Base-by-base conservation (phyloP, 306 rosid genomes). In the Castanospermum australe region DNA sequence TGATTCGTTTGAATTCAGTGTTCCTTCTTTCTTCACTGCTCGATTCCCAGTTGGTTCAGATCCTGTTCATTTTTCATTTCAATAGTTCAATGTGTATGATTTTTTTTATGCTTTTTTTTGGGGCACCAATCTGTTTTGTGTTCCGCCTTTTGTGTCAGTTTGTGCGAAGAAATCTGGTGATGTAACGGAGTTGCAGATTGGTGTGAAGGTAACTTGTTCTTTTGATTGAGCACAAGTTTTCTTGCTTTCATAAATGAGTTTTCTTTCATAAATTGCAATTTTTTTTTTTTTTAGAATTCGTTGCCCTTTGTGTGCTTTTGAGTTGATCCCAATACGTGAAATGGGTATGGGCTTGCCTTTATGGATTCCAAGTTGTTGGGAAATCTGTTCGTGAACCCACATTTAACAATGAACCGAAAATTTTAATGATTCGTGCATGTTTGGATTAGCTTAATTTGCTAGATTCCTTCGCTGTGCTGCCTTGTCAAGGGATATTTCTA, bases 151-250 rank as follows among this genome's bases (percentile, higher is more conserved):
- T 39, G 21, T 13, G 32, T 77, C 67, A 95, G 99, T 82, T 83
- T 88, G 79, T 75, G 93, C 93, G 12, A 91, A 81, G 85, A 87
- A 85, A 69, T 51, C 59, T 0, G 75, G 67, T 8, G 99, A 95
- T 82, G 99, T 95, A 41, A 91, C 86, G 3, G 94, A 89, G 70
- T 84, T 93, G 79, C 98, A 93, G 90, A 91, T 96, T 75, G 98
- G 96, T 54, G 94, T 96, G 66, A 93, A 94, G 99, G 99, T 95
- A 77, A 72, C 61, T 4, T 71, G 18, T 60, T 30, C 10, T 7
- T 18, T 36, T 74, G 41, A 21, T 55, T 67, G 2, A 28, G 55
- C 25, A 30, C 36, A 14, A 64, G 25, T 6, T 7, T 4, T 67
- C 61, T 28, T 11, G 71, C 48, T 38, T 57, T 56, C 20, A 47